Conservation (phyloP, 2,329 filamentous ascomycete species). For the Monosporascus sp. region DNA sequence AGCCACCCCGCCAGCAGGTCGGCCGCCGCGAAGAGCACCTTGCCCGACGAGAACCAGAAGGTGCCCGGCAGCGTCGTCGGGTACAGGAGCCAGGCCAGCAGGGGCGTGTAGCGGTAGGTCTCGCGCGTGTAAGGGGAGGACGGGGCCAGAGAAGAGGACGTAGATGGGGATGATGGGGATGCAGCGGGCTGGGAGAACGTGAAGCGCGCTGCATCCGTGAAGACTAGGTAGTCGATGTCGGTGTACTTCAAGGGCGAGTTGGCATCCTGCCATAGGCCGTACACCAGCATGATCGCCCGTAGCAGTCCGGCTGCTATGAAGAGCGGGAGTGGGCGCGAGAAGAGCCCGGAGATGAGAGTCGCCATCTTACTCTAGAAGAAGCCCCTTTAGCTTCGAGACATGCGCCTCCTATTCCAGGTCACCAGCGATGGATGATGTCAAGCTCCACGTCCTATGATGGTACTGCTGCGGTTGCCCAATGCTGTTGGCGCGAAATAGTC, state of each 20-base stretch:
- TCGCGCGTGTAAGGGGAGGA: conserved; percentile 79
- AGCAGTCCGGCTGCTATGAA: conserved; percentile 57
- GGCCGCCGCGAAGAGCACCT: conserved; percentile 75
- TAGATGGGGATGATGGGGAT: conserved; percentile 71
- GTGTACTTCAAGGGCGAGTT: conserved; percentile 94
- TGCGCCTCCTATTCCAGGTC: neutral
- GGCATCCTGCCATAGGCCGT: conserved; percentile 89
- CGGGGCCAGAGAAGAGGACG: conserved; percentile 65
- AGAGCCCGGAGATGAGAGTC: conserved; percentile 24
- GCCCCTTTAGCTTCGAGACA: neutral
- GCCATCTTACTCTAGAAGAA: conserved; percentile 11
- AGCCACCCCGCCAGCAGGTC: conserved; percentile 79
- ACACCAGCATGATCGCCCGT: conserved; percentile 69
- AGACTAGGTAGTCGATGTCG: conserved; percentile 97
- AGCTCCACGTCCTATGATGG: neutral
- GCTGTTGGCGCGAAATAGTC: too few species aligned
- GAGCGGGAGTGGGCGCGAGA: conserved; percentile 40
- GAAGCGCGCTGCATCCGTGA: conserved; percentile 88
- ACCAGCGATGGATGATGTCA: neutral
- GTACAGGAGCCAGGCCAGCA: conserved; percentile 84
- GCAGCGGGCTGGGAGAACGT: conserved; percentile 15
- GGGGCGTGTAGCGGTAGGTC: conserved; percentile 94
- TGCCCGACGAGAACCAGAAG: conserved; percentile 75
- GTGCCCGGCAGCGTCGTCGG: conserved; percentile 55
- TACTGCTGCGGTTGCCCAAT: too few species aligned